Evolutionary conservation across 345 rosid genomes (phyloP).

Genomic region (Leavenworthia alabamica): DNA sequence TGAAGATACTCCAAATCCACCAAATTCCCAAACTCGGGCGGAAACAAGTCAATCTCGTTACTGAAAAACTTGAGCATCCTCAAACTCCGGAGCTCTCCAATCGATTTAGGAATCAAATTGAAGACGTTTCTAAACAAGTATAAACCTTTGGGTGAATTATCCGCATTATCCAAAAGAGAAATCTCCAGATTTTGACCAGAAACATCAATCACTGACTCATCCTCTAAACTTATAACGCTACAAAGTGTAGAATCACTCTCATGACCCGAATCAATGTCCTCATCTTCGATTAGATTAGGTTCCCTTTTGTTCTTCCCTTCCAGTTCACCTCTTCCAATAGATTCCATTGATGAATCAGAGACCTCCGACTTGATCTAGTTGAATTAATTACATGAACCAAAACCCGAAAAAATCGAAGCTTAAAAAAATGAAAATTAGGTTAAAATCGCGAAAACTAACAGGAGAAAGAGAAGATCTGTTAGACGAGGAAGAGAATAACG

Average conservation of each 20-base stretch:
- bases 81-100: slow-evolving; percentile 45
- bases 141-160: slow-evolving; percentile 42
- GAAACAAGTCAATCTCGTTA: slow-evolving; percentile 68
- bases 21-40: slow-evolving; percentile 61
- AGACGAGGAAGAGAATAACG: slow-evolving; percentile 8
- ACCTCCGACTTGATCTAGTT: no score
- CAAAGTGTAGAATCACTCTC: not conserved
- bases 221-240: slow-evolving; percentile 30
- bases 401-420: no score
- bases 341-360: no score
- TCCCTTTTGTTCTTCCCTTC: no score
- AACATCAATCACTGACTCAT: slow-evolving; percentile 62
- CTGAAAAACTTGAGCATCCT: slow-evolving; percentile 76
- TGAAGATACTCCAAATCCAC: slow-evolving; percentile 75
- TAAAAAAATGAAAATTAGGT: no score
- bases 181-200: slow-evolving; percentile 66
- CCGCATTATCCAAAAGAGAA: slow-evolving; percentile 38
- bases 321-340: no score
- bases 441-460: not conserved
- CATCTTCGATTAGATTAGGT: no score
- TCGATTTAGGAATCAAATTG: slow-evolving; percentile 72
- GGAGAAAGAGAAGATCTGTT: slow-evolving; percentile 30
- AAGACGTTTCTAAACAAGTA: slow-evolving; percentile 69
- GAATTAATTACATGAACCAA: no score
- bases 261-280: no score